Conservation (phyloP, 2,329 filamentous ascomycete genomes). For the Didymella sp. region DNA sequence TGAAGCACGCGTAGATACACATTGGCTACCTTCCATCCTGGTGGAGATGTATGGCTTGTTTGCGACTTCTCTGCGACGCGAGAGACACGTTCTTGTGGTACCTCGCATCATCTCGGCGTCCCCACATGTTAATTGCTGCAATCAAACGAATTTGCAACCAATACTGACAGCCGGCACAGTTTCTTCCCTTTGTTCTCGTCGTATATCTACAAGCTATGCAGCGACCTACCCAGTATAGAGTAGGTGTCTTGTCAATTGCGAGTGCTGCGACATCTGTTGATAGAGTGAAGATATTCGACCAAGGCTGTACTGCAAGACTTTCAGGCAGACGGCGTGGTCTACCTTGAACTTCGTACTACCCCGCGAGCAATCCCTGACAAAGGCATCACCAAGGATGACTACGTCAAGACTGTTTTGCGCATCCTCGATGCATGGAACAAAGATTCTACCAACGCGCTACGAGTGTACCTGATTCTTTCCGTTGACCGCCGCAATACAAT, state of each 20-base stretch:
- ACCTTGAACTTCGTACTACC: slow-evolving; percentile 82
- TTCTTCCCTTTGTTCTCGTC: slow-evolving; percentile 81
- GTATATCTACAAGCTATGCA: slow-evolving; percentile 79
- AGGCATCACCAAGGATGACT: slow-evolving; percentile 66
- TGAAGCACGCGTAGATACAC: no score
- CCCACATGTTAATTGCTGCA: slow-evolving; percentile 2
- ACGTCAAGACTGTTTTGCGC: slow-evolving; percentile 70
- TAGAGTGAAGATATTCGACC: slow-evolving; percentile 61
- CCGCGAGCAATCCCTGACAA: slow-evolving; percentile 67
- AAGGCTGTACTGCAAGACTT: slow-evolving; percentile 66
- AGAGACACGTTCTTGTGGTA: not conserved
- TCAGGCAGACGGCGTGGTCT: slow-evolving; percentile 72
- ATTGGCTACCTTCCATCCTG: no score
- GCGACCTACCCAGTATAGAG: slow-evolving; percentile 65
- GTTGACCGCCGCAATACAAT: slow-evolving; percentile 71
- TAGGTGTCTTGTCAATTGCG: slow-evolving; percentile 56
- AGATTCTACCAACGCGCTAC: slow-evolving; percentile 55
- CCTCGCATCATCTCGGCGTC: slow-evolving; percentile 7
- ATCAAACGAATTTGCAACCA: not conserved
- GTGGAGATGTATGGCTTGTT: no score
- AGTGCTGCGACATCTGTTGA: slow-evolving; percentile 17
- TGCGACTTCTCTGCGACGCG: not conserved
- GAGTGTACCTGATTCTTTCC: slow-evolving; percentile 73
- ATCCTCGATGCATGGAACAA: slow-evolving; percentile 64
- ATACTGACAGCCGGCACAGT: slow-evolving; percentile 46